Conservation (phyloP, 257 asterid species). For the Handroanthus guayacan region DNA sequence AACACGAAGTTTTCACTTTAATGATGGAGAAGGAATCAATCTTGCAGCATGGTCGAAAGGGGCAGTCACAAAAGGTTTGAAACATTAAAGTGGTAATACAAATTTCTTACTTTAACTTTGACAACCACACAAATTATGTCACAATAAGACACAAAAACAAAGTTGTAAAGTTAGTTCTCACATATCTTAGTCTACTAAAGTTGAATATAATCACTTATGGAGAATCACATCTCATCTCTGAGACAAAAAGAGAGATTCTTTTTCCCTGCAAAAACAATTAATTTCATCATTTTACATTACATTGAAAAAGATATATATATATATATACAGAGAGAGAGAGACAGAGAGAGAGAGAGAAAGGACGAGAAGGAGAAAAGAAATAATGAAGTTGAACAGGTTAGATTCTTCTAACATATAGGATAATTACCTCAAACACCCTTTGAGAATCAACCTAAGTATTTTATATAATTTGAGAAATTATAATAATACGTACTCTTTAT, state of each 20-base stretch:
- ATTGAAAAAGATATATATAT: background rate
- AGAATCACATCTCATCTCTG: background rate
- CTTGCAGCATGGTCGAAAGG: background rate
- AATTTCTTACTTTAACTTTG: background rate
- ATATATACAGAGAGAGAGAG: background rate
- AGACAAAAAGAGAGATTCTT: background rate
- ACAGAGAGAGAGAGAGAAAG: no score
- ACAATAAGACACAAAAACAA: conserved; percentile 31
- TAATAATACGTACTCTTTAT: no score
- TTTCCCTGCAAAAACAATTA: background rate
- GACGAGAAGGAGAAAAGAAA: no score
- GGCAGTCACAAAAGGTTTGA: conserved; percentile 16
- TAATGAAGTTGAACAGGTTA: no score
- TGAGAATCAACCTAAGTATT: no score
- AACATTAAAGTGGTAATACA: background rate
- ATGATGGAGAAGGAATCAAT: conserved; percentile 20
- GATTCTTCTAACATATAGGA: no score
- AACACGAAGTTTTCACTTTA: conserved; percentile 35
- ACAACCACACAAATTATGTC: background rate
- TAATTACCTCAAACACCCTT: no score
- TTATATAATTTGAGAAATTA: no score
- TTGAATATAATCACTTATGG: background rate
- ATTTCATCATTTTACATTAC: background rate
- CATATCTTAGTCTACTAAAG: conserved; percentile 16
- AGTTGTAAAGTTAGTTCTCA: conserved; percentile 31